Percentiles rank a stretch among this genome's conserved stretches.
These are phyloP conservation scores for Salvia splendens DNA, from an alignment of 257 asterid genomes.

Conservation along the genomic window DNA sequence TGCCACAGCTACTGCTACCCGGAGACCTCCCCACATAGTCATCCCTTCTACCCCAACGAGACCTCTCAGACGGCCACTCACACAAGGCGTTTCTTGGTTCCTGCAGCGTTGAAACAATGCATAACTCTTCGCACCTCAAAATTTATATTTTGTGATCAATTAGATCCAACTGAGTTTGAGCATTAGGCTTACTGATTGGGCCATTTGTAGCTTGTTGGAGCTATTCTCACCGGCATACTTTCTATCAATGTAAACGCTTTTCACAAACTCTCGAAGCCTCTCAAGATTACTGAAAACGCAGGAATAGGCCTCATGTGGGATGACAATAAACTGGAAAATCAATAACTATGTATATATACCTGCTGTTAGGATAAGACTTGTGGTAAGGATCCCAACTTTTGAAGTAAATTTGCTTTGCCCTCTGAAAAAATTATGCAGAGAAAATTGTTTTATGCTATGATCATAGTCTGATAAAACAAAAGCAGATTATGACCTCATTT, in stretches of 20 bases:
- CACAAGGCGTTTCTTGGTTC: constrained; percentile 30
- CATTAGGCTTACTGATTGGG: constrained; percentile 49
- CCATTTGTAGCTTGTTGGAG: constrained; percentile 38
- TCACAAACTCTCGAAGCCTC: constrained; percentile 70
- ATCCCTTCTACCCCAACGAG: constrained; percentile 38
- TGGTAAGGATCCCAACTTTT: constrained; percentile 74
- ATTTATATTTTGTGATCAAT: not conserved
- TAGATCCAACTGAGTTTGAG: not conserved
- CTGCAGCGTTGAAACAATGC: constrained; percentile 29
- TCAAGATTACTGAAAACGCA: constrained; percentile 61
- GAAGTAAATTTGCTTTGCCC: constrained; percentile 73
- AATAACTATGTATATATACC: constrained; percentile 39
- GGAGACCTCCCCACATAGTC: constrained; percentile 37
- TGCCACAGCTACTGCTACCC: constrained; percentile 26
- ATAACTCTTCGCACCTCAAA: not conserved
- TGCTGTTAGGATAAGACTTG: constrained; percentile 60
- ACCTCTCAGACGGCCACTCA: constrained; percentile 36
- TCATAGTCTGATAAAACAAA: not conserved
- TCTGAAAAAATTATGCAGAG: constrained; percentile 39
- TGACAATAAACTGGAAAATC: not conserved
- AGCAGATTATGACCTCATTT: constrained; percentile 60
- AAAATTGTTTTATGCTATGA: not conserved
- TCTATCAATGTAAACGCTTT: constrained; percentile 60
- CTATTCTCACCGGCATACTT: constrained; percentile 60
- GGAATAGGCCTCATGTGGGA: not conserved